Evolutionary conservation across 345 rosid species (phyloP), one percentile per base, ranked within the genome.

Genomic region (Bruguiera parviflora): DNA sequence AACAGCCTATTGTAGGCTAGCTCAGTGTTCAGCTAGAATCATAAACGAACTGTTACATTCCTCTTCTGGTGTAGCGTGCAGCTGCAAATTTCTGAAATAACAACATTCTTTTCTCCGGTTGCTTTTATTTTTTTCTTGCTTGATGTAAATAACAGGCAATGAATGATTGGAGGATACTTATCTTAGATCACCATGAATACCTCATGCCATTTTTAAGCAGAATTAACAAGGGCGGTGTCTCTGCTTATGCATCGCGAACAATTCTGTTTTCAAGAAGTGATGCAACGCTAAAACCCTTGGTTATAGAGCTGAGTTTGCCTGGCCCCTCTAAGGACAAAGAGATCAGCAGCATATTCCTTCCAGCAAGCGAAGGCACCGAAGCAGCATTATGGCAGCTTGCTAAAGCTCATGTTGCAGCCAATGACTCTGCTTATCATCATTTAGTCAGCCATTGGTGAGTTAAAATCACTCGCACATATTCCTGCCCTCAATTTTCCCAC

Each of bases 171-270:
- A 66, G 84, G 71, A 71, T 81, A 28, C 82, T 78, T 75, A 78
- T 87, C 58, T 64, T 89, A 80, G 89, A 89, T 61, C 91, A 85
- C 82, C 84, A 84, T 63, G 87, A 84, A 59, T 84, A 84, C 71
- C 89, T 87, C 63, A 68, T 78, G 80, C 87, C 91, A 29, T 85
- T 76, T 75, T 67, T 85, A 33, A 61, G 29, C 60, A 77, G 75
- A 75, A 76, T 81, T 67, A 82, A 81, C 43, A 58, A 43, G 49
- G 13, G 59, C 1, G 83, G 79, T 10, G 73, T 79, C 6, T 83
- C 87, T 39, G 82, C 94, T 67, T 84, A 84, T 57, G 91, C 91
- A 59, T 85, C 91, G 67, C 74, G 86, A 53, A 89, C 88, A 68
- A 46, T 87, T 19, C 28, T 88, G n/a, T 84, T 79, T 76, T 65